Evolutionary conservation across 139 green algal genomes (phyloP), one percentile per base, ranked within the genome.

Genomic region (Desmodesmus armatus): DNA sequence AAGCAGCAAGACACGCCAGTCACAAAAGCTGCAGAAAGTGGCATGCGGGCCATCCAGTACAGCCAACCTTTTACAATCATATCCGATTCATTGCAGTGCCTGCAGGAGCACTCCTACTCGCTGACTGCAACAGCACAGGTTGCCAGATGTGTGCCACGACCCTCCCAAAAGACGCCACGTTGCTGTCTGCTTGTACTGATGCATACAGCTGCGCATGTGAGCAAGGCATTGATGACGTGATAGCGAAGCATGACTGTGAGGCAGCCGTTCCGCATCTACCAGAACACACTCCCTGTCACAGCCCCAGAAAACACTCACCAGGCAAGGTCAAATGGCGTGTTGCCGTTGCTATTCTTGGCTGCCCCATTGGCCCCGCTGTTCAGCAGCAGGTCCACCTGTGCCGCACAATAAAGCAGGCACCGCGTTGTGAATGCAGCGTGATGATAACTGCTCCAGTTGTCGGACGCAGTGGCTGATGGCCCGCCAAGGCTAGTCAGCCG

Each of bases 311-410:
- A 73, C n/a, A 55, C 67, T 79, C 43, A 87, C 90, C 75, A 92
- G 21, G 94, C 93, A 3, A 98, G 86, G n/a, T 96, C 92, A 0
- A 87, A 62, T 6, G 95, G 81, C n/a, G 93, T 96, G 85, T 96
- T 93, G 3, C 92, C 93, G 23, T 82, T 92, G 44, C 47, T 85
- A 80, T 98, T 98, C 71, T 91, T 84, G 0, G 73, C 89, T 0
- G 65, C 39, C 31, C 84, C 86, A 71, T 94, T 80, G 19, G 93
- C 91, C 21, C 95, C 95, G 41, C 87, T 84, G 3, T 90, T 85
- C 53, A 98, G 78, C 83, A 98, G 90, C 74, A 91, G 69, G 40
- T 84, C 63, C 33, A 93, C 89, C 65, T 93, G n/a, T n/a, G n/a
- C n/a, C n/a, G n/a, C n/a, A n/a, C n/a, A n/a, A n/a, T n/a, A n/a